A percentile compares a stretch with the other conserved stretches of the same genome.
These are phyloP conservation scores for Biscogniauxia sp. DNA, from an alignment of 2,329 filamentous ascomycete species.

Conservation along the genomic window DNA sequence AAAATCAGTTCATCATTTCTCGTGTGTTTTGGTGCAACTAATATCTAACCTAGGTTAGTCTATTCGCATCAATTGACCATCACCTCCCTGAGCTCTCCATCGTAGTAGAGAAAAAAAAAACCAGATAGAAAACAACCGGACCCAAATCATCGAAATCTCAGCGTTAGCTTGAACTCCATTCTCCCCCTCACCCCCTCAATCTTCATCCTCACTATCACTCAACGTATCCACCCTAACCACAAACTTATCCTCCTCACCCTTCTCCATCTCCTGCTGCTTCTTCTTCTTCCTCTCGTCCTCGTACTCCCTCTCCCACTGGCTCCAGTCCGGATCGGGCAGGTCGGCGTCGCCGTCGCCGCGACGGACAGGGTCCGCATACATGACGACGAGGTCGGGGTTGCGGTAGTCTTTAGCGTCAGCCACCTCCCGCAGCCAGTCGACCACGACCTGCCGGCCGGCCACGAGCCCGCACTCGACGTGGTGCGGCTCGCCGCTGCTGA, in stretches of 20 bases:
- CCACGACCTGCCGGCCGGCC: conserved; percentile 48
- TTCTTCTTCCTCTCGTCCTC: neutral
- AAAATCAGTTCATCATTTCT: too few relatives aligned
- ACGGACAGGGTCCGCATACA: conserved; percentile 19
- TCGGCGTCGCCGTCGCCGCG: neutral
- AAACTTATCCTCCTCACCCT: conserved; percentile 1
- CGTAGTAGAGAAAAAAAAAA: neutral
- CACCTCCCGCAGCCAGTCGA: conserved; percentile 61
- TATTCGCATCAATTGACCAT: too few relatives aligned
- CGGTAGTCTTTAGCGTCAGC: conserved; percentile 38
- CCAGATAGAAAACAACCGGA: neutral
- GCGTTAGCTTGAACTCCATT: neutral
- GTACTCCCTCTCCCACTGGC: conserved; percentile 7
- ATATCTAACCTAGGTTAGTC: too few relatives aligned
- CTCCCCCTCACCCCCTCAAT: neutral
- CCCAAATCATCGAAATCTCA: neutral
- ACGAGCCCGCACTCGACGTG: conserved; percentile 64
- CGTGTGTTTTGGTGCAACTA: too few relatives aligned
- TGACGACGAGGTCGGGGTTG: conserved; percentile 39
- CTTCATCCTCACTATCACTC: conserved; percentile 2
- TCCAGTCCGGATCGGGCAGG: conserved; percentile 29
- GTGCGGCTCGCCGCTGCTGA: conserved; percentile 62
- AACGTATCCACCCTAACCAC: conserved; percentile 7
- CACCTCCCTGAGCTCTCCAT: too few relatives aligned
- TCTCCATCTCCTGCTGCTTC: conserved; percentile 1